These are phyloP conservation scores for Camelina sativa DNA, from an alignment of 345 rosid species.

Conservation along the genomic window DNA sequence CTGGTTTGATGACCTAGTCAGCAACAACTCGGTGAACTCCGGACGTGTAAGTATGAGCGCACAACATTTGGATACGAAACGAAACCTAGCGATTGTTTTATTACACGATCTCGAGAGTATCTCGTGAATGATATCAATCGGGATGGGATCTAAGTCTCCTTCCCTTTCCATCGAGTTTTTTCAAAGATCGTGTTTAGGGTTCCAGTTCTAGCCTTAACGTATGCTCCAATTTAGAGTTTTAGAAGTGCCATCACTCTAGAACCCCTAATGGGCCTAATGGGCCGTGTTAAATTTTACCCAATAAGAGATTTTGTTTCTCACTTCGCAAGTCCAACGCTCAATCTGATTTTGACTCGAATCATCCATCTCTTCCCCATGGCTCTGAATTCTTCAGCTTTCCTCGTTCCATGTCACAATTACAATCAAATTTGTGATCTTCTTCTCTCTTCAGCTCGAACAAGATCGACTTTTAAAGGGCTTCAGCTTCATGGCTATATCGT, in stretches of 20 bases:
- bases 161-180: neutral
- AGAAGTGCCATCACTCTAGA: neutral
- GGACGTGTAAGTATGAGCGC: neutral
- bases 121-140: neutral
- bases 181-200: neutral
- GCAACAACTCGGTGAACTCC: neutral
- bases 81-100: neutral
- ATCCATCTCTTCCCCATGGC: neutral
- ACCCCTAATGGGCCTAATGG: neutral
- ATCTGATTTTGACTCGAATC: neutral
- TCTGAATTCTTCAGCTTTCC: conserved; percentile 15
- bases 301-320: too few species aligned
- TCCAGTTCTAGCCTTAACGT: neutral
- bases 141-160: neutral
- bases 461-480: conserved; percentile 61
- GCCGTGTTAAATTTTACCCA: neutral
- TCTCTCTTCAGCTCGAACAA: conserved; percentile 58
- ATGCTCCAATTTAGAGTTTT: neutral
- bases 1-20: neutral
- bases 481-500: conserved; percentile 77
- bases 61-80: neutral
- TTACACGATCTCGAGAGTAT: neutral
- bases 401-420: conserved; percentile 48
- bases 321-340: too few species aligned
- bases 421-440: conserved; percentile 63